Conservation (phyloP, 2,329 filamentous ascomycete genomes). For the Pestalotiopsis fici region DNA sequence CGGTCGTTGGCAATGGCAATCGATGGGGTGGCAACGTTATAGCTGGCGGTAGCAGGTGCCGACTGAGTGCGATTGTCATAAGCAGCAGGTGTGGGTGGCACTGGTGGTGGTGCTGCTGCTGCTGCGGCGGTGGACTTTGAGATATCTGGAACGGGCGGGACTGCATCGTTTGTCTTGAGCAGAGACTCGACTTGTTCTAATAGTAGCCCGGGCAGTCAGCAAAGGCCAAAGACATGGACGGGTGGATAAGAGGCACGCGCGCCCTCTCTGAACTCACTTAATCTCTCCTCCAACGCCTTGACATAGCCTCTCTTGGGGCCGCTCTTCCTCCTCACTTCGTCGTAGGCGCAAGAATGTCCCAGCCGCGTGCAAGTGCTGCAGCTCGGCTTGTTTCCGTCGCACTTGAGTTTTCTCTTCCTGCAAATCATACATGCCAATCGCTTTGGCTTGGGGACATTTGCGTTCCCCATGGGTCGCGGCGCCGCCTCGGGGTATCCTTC, state of each 20-base stretch:
- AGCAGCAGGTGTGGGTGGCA: conserved; percentile 14
- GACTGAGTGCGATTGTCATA: conserved; percentile 34
- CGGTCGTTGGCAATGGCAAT: conserved; percentile 48
- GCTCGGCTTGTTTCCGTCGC: conserved; percentile 80
- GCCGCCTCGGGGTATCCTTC: conserved; percentile 35
- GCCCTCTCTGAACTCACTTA: conserved; percentile 64
- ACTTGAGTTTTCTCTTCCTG: conserved; percentile 87
- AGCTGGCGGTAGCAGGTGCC: conserved; percentile 34
- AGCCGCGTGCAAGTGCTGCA: conserved; percentile 89
- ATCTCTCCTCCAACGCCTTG: conserved; percentile 86
- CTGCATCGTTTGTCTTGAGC: conserved; percentile 74
- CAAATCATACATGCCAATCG: conserved; percentile 94
- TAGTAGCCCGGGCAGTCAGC: conserved; percentile 11
- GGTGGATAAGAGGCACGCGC: too few relatives aligned
- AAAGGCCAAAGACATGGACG: not conserved
- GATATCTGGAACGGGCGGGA: conserved; percentile 34
- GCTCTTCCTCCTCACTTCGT: conserved; percentile 91
- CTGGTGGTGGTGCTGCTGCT: conserved; percentile 5
- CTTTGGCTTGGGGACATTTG: conserved; percentile 76
- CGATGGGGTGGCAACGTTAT: conserved; percentile 45
- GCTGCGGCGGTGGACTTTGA: conserved; percentile 30
- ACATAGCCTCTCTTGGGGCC: conserved; percentile 94
- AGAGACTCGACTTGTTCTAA: conserved; percentile 93
- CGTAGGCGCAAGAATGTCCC: conserved; percentile 85
- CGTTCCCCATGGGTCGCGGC: conserved; percentile 47